Evolutionary conservation across 2,329 filamentous ascomycete species (phyloP).

Genomic region (Colletotrichum agaves): DNA sequence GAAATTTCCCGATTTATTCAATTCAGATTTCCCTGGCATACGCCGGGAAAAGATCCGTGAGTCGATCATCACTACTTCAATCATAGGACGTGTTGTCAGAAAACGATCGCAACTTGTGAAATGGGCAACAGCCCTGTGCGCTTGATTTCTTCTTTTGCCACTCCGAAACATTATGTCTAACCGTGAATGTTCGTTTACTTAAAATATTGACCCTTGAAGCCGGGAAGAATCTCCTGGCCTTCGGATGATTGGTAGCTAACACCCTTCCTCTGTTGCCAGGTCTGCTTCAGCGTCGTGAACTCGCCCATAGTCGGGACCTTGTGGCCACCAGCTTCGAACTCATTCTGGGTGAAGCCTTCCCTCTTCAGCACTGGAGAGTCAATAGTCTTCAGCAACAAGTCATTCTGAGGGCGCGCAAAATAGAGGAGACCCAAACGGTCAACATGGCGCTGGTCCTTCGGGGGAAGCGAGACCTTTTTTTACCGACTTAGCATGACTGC

Average conservation of each 20-base stretch:
- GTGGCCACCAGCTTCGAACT: constrained; percentile 49
- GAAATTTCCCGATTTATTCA: too few relatives aligned
- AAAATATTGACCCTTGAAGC: constrained; percentile 45
- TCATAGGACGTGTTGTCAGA: too few relatives aligned
- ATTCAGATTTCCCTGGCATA: too few relatives aligned
- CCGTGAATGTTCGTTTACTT: not conserved
- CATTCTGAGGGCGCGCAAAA: constrained; percentile 58
- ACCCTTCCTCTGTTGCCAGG: constrained; percentile 49
- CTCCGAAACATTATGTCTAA: too few relatives aligned
- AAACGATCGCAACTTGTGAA: too few relatives aligned
- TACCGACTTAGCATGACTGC: not conserved
- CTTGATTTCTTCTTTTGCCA: too few relatives aligned
- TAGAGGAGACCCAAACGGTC: constrained; percentile 62
- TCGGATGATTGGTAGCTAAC: constrained; percentile 42
- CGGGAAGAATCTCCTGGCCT: constrained; percentile 48
- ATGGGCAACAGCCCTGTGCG: too few relatives aligned
- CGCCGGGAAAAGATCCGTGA: too few relatives aligned
- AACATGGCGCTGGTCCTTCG: constrained; percentile 54
- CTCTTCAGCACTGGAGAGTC: constrained; percentile 51
- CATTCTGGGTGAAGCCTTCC: constrained; percentile 48
- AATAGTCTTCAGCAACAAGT: constrained; percentile 49
- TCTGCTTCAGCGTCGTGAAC: constrained; percentile 51
- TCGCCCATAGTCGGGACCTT: constrained; percentile 50
- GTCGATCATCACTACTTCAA: too few relatives aligned
- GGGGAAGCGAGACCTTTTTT: constrained; percentile 48